Evolutionary conservation across 1,284 basidiomycete genomes (phyloP).

Genomic region (Ceratobasidium sp.): DNA sequence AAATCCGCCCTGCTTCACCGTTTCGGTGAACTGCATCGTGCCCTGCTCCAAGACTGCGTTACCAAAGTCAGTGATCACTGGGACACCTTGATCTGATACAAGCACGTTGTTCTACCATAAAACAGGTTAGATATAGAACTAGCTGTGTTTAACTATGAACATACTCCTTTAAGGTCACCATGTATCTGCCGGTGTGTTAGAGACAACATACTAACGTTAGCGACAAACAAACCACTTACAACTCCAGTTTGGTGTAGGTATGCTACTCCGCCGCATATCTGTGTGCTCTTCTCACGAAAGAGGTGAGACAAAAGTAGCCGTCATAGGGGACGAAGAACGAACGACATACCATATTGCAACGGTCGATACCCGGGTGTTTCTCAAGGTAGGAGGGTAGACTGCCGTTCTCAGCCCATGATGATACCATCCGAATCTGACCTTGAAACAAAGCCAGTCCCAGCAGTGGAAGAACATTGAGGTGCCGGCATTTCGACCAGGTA

Average conservation of each 20-base stretch:
- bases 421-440: slow-evolving; percentile 19
- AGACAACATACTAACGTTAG: background rate
- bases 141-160: background rate
- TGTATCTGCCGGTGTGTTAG: background rate
- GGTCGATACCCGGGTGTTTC: background rate
- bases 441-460: background rate
- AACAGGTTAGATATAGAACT: background rate
- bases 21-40: background rate
- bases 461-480: slow-evolving; percentile 1
- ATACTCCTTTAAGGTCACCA: slow-evolving; percentile 22
- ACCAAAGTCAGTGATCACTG: slow-evolving; percentile 6
- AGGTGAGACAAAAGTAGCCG: background rate
- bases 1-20: background rate
- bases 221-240: background rate
- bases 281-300: background rate
- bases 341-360: background rate
- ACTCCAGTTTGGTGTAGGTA: slow-evolving; percentile 3
- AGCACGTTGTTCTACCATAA: background rate
- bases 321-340: background rate
- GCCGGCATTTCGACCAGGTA: slow-evolving; percentile 31
- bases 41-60: background rate
- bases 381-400: background rate
- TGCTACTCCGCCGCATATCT: background rate
- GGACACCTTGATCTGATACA: background rate
- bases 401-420: slow-evolving; percentile 4